Evolutionary conservation across 129 eudicot genomes (phyloP).

Genomic region (Glebionis coronaria): DNA sequence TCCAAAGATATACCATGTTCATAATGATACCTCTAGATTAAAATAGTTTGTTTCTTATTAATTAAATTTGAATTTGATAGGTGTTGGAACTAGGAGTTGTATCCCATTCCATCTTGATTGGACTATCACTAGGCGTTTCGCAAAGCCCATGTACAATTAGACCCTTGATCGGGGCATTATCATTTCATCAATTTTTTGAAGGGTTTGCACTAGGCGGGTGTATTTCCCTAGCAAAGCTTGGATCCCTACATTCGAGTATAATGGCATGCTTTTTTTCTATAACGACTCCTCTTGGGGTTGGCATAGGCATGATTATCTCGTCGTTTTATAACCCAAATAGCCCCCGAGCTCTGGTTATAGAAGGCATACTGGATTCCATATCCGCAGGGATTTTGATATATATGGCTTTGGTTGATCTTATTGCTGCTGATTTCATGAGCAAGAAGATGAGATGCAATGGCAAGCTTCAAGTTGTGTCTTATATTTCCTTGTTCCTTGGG

Average conservation of each 20-base stretch:
- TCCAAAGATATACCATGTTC: no score
- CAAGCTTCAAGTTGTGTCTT: conserved; percentile 75
- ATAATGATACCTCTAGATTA: no score
- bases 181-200: conserved; percentile 90
- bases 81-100: conserved; percentile 93
- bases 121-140: conserved; percentile 83
- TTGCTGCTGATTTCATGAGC: conserved; percentile 95
- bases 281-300: conserved; percentile 76
- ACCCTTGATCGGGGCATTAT: conserved; percentile 76
- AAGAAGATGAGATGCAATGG: conserved; percentile 84
- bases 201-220: conserved; percentile 97
- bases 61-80: no score
- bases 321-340: conserved; percentile 66
- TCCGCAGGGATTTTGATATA: conserved; percentile 84
- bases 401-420: conserved; percentile 89
- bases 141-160: conserved; percentile 82
- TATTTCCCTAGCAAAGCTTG: conserved; percentile 74
- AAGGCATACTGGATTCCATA: conserved; percentile 76
- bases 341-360: conserved; percentile 68
- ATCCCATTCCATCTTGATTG: conserved; percentile 82
- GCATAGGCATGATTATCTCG: conserved; percentile 55
- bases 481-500: conserved; percentile 70
- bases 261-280: conserved; percentile 85
- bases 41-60: no score
- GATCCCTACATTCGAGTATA: conserved; percentile 35